These are phyloP conservation scores for Aschersonia sp. DNA, from an alignment of 2,329 filamentous ascomycete species.

Conservation along the genomic window DNA sequence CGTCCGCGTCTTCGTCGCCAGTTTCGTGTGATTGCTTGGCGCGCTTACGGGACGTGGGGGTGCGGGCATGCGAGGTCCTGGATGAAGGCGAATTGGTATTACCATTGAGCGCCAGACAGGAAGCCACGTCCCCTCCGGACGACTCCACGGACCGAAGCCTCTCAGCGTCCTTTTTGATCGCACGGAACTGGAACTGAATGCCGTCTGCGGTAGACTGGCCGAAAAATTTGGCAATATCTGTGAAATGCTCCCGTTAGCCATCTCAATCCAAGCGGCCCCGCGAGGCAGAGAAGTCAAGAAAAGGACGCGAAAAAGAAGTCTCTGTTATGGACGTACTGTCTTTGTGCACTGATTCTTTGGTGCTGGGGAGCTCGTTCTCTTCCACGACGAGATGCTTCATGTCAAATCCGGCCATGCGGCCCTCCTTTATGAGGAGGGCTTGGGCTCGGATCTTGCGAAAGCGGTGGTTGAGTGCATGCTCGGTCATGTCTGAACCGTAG, in stretches of 20 bases:
- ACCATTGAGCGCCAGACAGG: constrained; percentile 15
- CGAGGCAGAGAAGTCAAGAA: not conserved
- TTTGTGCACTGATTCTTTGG: constrained; percentile 22
- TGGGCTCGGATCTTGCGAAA: constrained; percentile 32
- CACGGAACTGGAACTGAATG: constrained; percentile 45
- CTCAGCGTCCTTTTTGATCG: constrained; percentile 38
- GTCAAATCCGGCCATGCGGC: constrained; percentile 21
- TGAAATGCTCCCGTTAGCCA: not conserved
- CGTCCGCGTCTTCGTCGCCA: constrained; percentile 13
- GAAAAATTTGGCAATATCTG: constrained; percentile 45
- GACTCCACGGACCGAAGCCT: constrained; percentile 28
- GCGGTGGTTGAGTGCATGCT: constrained; percentile 33
- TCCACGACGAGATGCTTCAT: constrained; percentile 26
- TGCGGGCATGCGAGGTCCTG: constrained; percentile 8
- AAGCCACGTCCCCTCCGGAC: constrained; percentile 29
- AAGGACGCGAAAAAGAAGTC: not conserved
- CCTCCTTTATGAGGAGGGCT: constrained; percentile 20
- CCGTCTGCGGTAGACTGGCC: constrained; percentile 43
- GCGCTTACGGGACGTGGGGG: constrained; percentile 12
- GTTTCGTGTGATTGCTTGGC: constrained; percentile 14
- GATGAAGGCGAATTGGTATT: constrained; percentile 15
- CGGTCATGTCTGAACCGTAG: constrained; percentile 34
- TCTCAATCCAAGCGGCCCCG: not conserved
- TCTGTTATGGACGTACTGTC: constrained; percentile 18
- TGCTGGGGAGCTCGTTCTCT: constrained; percentile 18